A percentile compares a stretch with the other conserved stretches of the same genome.
Evolutionary conservation across 2,329 filamentous ascomycete species (phyloP).

Genomic region (Aspergillus japonicus): DNA sequence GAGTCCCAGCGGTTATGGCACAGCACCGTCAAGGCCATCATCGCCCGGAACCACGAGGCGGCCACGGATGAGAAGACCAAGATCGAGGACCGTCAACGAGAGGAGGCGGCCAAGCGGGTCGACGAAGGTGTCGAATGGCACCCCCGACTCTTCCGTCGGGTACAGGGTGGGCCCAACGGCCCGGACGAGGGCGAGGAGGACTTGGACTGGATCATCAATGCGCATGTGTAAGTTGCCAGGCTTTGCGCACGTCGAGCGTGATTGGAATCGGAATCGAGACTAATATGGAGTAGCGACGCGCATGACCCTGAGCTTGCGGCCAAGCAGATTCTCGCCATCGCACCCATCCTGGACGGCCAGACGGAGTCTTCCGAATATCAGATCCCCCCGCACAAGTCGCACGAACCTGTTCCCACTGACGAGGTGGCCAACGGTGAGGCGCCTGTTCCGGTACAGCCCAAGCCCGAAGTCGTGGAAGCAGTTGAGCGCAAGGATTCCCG

Average conservation of each 20-base stretch:
- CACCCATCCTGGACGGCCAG: conserved; percentile 80
- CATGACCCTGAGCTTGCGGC: conserved; percentile 66
- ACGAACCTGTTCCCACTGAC: conserved; percentile 6
- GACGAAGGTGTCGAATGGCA: conserved; percentile 83
- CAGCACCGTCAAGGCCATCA: conserved; percentile 76
- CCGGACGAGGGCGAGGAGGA: conserved; percentile 80
- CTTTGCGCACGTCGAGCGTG: background rate
- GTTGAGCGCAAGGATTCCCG: conserved; percentile 40
- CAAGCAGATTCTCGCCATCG: conserved; percentile 82
- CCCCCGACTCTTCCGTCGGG: conserved; percentile 77
- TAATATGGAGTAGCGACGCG: conserved; percentile 52
- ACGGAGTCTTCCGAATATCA: conserved; percentile 55
- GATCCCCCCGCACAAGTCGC: conserved; percentile 51
- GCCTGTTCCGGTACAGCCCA: conserved; percentile 5
- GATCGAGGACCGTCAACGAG: conserved; percentile 87
- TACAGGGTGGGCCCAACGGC: conserved; percentile 68
- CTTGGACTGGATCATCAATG: conserved; percentile 92
- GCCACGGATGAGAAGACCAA: conserved; percentile 96
- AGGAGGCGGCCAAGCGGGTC: conserved; percentile 77
- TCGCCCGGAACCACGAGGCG: conserved; percentile 77
- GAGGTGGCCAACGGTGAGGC: conserved; percentile 5
- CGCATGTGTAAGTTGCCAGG: conserved; percentile 65
- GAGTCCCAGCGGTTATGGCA: conserved; percentile 90
- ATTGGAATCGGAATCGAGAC: conserved; percentile 12
- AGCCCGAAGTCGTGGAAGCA: conserved; percentile 10